Evolutionary conservation across 805 yeast species (phyloP).

Genomic region (Wickerhamomyces queroliae): DNA sequence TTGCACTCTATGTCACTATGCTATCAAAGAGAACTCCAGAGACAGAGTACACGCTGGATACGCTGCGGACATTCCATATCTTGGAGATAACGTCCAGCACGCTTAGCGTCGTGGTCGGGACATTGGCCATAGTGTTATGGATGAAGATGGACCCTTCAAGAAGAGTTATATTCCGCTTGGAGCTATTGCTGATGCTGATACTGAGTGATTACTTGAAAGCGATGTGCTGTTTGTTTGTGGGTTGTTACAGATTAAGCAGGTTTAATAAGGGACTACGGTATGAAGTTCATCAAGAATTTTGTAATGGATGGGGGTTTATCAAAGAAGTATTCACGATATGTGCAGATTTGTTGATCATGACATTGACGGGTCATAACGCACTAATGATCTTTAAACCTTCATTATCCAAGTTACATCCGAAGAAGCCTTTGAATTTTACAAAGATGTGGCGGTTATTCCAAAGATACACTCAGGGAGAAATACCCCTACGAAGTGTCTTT

Average conservation of each 20-base stretch:
- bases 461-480: neutral
- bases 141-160: slow-evolving; percentile 17
- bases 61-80: slow-evolving; percentile 4
- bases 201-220: slow-evolving; percentile 16
- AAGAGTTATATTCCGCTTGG: slow-evolving; percentile 16
- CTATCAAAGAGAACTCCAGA: neutral
- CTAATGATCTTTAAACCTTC: slow-evolving; percentile 14
- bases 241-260: neutral
- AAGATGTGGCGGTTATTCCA: slow-evolving; percentile 1
- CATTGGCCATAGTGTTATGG: slow-evolving; percentile 13
- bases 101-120: slow-evolving; percentile 13
- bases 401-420: slow-evolving; percentile 5
- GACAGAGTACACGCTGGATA: slow-evolving; percentile 2
- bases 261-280: neutral
- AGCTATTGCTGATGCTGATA: slow-evolving; percentile 12
- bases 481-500: neutral
- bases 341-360: slow-evolving; percentile 15
- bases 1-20: too few species aligned
- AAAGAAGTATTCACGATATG: slow-evolving; percentile 6
- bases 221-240: neutral
- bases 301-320: slow-evolving; percentile 18
- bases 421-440: slow-evolving; percentile 3
- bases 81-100: slow-evolving; percentile 7
- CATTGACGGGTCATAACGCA: slow-evolving; percentile 17
- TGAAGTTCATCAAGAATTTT: slow-evolving; percentile 5